A percentile compares a stretch with the other conserved stretches of the same genome.
phyloP scores from a whole-genome alignment of 2,329 filamentous ascomycete genomes.

The Trichoderma arundinaceum region DNA sequence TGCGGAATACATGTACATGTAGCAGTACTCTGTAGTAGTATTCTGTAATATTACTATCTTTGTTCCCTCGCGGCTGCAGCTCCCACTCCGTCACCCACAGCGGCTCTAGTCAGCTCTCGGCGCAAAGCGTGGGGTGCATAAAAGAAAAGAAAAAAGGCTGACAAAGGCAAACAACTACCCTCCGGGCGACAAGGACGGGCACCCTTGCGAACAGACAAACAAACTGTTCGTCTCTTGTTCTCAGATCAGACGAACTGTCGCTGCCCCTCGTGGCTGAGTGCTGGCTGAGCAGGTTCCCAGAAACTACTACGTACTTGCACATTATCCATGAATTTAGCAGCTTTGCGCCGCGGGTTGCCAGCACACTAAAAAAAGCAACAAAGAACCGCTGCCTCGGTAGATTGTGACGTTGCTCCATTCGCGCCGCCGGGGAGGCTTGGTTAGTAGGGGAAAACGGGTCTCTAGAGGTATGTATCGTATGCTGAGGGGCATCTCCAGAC shows the following conservation, averaged over 20 bases:
- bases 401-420: conserved; percentile 9
- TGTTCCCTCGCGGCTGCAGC: conserved; percentile 10
- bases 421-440: conserved; percentile 6
- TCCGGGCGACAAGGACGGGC: too few relatives aligned
- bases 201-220: too few relatives aligned
- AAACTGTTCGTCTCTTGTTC: background rate
- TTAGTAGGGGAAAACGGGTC: too few relatives aligned
- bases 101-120: conserved; percentile 26
- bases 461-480: background rate
- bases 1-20: too few relatives aligned
- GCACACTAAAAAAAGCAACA: conserved; percentile 19
- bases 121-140: conserved; percentile 18
- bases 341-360: too few relatives aligned
- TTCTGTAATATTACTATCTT: too few relatives aligned
- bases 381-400: conserved; percentile 23
- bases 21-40: too few relatives aligned
- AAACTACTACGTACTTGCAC: too few relatives aligned
- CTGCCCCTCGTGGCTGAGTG: too few relatives aligned
- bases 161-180: background rate
- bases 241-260: background rate
- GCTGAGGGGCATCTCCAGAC: background rate
- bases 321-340: too few relatives aligned
- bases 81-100: conserved; percentile 10
- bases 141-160: background rate
- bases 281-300: too few relatives aligned